Base-by-base conservation (phyloP, 768 basidiomycete genomes). In the Steccherinum ochraceum region DNA sequence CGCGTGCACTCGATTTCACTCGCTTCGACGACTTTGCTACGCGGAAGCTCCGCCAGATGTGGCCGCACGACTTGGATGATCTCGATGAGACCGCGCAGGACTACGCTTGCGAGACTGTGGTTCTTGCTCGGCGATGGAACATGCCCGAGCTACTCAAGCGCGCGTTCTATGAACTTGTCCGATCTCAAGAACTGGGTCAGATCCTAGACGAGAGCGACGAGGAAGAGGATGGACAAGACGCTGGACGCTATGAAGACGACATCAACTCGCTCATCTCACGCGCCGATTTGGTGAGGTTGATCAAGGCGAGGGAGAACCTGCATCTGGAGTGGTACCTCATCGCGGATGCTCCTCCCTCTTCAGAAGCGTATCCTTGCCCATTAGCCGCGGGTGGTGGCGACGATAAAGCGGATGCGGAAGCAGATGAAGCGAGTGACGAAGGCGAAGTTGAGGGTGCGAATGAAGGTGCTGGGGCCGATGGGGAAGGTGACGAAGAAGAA, bases 161-260 rank as follows among this genome's bases (percentile, higher is more conserved):
- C 41, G 72, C 72, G 1, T 72, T 67, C 48, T 74, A 75, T 52
- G 71, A 75, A 52, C 61, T 75, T 27, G 57, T 71, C 3, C 61
- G 71, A 24, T 55, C 54, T 12, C 46, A 58, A 7, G 59, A 52
- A 12, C 66, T 68, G 48, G 67, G 62, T 7, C 66, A 68, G 47
- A 48, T 46, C 11, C 41, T 47, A 4, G 45, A 19, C 3, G 55
- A 39, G 21, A 40, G 50, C 24, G 52, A 44, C 11, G 45, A 46
- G 26, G 41, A 44, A 12, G 46, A 39, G n/a, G 52, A 40, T 0
- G 40, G 45, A 2, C 18, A 21, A 18, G 56, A 45, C 39, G 35
- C 18, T 16, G 55, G 43, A 12, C 48, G 24, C 3, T 48, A 44
- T 30, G 48, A 45, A 12, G 40, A 45, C 30, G 48, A 55, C 4